phyloP scores from a whole-genome alignment of 2,329 filamentous ascomycete genomes.

The Ilyonectria robusta region DNA sequence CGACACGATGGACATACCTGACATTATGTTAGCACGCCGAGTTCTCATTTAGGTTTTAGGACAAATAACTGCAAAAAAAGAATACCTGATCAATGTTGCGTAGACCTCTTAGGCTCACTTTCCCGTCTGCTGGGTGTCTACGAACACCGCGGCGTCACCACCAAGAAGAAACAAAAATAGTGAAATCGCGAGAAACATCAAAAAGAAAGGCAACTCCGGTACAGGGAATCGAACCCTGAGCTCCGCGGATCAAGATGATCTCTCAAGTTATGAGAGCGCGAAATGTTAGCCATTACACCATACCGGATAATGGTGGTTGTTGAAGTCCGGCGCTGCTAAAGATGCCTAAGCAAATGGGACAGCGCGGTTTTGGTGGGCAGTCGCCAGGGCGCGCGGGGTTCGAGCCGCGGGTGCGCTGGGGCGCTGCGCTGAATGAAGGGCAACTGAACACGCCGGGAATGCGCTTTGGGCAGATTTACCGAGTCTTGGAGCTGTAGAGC shows the following conservation, averaged over 20 bases:
- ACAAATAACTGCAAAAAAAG: neutral
- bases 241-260: constrained; percentile 32
- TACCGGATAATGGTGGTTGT: constrained; percentile 44
- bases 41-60: too few relatives aligned
- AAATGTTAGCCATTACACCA: constrained; percentile 55
- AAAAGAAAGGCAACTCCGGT: constrained; percentile 34
- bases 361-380: too few relatives aligned
- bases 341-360: neutral
- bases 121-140: neutral
- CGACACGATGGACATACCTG: too few relatives aligned
- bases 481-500: neutral
- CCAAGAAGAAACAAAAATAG: neutral
- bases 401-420: neutral
- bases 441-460: too few relatives aligned
- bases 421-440: neutral
- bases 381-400: neutral
- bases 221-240: constrained; percentile 47
- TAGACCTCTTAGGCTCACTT: neutral
- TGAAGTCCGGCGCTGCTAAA: constrained; percentile 1
- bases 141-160: neutral
- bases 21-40: too few relatives aligned
- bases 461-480: neutral
- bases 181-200: neutral
- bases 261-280: constrained; percentile 50
- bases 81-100: neutral